Percentiles rank a stretch among this genome's conserved stretches.
These are phyloP conservation scores for Monosporascus sp. DNA, from an alignment of 2,329 filamentous ascomycete genomes.

Conservation along the genomic window DNA sequence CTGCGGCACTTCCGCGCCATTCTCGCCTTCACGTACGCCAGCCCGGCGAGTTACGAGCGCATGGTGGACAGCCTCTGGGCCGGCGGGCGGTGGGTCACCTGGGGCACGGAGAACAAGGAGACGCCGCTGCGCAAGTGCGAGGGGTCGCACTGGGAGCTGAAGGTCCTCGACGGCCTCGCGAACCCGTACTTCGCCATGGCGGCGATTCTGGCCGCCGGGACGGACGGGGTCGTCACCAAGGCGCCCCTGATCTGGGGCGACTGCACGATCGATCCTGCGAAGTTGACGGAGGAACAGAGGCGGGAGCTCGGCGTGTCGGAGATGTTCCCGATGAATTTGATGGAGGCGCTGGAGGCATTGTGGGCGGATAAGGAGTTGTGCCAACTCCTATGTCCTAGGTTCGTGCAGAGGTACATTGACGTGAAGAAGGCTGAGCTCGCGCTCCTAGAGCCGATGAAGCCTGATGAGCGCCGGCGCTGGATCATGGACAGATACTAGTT, in stretches of 20 bases:
- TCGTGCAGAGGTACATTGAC: constrained; percentile 51
- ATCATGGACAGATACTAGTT: constrained; percentile 59
- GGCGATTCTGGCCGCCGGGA: constrained; percentile 55
- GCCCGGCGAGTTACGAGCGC: constrained; percentile 62
- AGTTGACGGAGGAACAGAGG: constrained; percentile 41
- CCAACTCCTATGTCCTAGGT: constrained; percentile 38
- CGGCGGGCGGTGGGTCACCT: constrained; percentile 71
- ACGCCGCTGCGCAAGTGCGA: constrained; percentile 63
- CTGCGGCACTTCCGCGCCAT: constrained; percentile 60
- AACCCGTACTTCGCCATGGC: constrained; percentile 70
- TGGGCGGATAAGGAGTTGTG: constrained; percentile 40
- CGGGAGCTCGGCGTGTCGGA: constrained; percentile 44
- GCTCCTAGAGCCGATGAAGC: constrained; percentile 43
- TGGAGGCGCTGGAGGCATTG: constrained; percentile 49
- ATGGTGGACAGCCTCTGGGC: constrained; percentile 67
- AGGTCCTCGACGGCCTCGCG: constrained; percentile 71
- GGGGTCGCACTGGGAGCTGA: constrained; percentile 69
- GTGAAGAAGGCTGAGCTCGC: constrained; percentile 56
- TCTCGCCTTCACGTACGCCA: constrained; percentile 63
- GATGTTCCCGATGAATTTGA: constrained; percentile 49
- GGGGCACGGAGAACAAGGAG: constrained; percentile 79
- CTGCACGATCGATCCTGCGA: constrained; percentile 48
- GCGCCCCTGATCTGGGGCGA: constrained; percentile 45
- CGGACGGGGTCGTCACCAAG: constrained; percentile 44
- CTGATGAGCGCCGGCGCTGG: constrained; percentile 47